Percentiles rank a stretch among this genome's conserved stretches.
Conservation (phyloP, 768 basidiomycete genomes). For the Boletus eberwhitei region DNA sequence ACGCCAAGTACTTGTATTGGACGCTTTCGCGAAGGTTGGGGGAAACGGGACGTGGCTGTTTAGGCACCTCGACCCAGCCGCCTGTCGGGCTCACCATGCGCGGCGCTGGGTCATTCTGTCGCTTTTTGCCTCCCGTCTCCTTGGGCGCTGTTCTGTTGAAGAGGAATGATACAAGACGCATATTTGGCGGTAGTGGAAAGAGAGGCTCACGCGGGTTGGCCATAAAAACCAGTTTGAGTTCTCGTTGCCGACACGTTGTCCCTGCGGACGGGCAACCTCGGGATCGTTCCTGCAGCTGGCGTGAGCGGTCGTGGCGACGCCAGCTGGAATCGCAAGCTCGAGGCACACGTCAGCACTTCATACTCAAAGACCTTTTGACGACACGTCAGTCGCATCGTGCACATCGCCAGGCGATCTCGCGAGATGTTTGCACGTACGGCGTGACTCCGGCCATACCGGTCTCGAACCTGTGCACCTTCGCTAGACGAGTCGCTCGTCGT, state of each 20-base stretch:
- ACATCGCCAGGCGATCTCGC: background rate
- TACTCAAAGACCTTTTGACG: conserved; percentile 17
- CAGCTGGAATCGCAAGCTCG: conserved; percentile 17
- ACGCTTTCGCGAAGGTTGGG: conserved; percentile 12
- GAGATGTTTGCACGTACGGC: conserved; percentile 5
- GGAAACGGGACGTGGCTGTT: conserved; percentile 1
- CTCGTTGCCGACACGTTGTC: background rate
- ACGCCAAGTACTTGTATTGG: conserved; percentile 19
- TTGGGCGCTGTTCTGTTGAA: background rate
- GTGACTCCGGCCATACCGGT: conserved; percentile 5
- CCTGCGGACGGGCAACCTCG: background rate
- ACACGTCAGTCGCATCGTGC: background rate
- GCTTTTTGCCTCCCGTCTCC: background rate
- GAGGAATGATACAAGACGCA: background rate
- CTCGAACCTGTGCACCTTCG: conserved; percentile 16
- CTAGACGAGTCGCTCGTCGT: conserved; percentile 7
- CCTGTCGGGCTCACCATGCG: conserved; percentile 1
- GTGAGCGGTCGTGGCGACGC: background rate
- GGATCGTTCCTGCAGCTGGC: background rate
- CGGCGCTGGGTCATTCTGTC: conserved; percentile 8
- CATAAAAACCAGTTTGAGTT: background rate
- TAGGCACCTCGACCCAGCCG: conserved; percentile 13
- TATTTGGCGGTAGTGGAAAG: background rate
- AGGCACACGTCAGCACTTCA: conserved; percentile 21
- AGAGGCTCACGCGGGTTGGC: conserved; percentile 9